These are phyloP conservation scores for Leccinellum luteum DNA, from an alignment of 768 basidiomycete genomes.

Conservation along the genomic window DNA sequence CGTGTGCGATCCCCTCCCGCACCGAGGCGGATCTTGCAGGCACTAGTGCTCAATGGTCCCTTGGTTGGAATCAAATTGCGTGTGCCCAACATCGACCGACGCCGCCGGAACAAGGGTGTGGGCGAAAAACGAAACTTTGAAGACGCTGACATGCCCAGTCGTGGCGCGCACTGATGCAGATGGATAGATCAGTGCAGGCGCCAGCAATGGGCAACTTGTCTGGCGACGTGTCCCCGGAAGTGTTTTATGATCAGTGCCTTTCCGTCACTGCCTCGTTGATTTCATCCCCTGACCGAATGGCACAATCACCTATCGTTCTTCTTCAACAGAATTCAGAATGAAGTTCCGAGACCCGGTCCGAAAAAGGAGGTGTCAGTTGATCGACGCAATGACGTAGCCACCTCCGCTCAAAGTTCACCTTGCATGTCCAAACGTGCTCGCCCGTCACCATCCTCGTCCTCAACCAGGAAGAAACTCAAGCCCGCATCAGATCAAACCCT, in stretches of 20 bases:
- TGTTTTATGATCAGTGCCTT: constrained; percentile 6
- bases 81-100: constrained; percentile 7
- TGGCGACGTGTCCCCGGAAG: not conserved
- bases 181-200: constrained; percentile 7
- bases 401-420: constrained; percentile 13
- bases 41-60: not conserved
- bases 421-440: constrained; percentile 19
- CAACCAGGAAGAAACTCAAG: constrained; percentile 23
- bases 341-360: constrained; percentile 6
- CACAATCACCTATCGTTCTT: not conserved
- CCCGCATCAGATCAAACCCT: constrained; percentile 14
- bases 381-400: constrained; percentile 29
- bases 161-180: constrained; percentile 11
- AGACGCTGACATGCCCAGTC: constrained; percentile 6
- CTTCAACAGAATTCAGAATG: not conserved
- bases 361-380: constrained; percentile 21
- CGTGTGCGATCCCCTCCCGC: not conserved
- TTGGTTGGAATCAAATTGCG: constrained; percentile 2
- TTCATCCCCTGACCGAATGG: not conserved
- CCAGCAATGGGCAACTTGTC: not conserved
- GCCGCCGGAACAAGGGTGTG: constrained; percentile 10
- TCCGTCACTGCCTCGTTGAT: not conserved
- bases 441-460: constrained; percentile 6
- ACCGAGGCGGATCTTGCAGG: constrained; percentile 18
- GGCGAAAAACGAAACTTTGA: constrained; percentile 7